phyloP scores from a whole-genome alignment of 2,329 filamentous ascomycete genomes.

The Fusarium clavum region DNA sequence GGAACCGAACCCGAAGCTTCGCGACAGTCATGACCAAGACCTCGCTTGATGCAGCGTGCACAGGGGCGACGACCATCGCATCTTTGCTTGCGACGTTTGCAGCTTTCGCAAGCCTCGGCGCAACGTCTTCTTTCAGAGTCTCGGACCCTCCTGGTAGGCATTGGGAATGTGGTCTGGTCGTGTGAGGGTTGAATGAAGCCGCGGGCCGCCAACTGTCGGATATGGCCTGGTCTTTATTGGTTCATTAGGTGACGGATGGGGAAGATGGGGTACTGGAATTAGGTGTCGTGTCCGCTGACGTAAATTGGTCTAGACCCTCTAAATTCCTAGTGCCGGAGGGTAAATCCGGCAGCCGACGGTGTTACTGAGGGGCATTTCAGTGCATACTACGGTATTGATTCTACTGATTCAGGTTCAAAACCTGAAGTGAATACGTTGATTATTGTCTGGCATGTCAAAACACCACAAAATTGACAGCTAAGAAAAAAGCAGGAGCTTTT shows the following conservation, averaged over 20 bases:
- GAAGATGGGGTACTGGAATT: constrained; percentile 12
- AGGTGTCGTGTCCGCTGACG: constrained; percentile 4
- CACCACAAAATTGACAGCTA: not conserved
- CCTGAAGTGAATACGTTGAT: not conserved
- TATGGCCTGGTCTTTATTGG: constrained; percentile 40
- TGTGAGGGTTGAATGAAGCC: constrained; percentile 12
- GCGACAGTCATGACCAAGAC: constrained; percentile 40
- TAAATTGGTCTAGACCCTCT: constrained; percentile 1
- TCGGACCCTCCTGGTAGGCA: constrained; percentile 45
- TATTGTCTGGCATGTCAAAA: not conserved
- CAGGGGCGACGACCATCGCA: constrained; percentile 43
- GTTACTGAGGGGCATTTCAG: not conserved
- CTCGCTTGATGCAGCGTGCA: constrained; percentile 43
- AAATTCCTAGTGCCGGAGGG: not conserved
- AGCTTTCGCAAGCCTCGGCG: constrained; percentile 44
- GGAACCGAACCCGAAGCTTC: constrained; percentile 14
- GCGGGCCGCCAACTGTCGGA: constrained; percentile 39
- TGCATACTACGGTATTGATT: not conserved
- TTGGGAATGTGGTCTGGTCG: constrained; percentile 7
- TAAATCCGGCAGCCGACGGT: constrained; percentile 12
- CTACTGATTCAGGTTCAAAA: not conserved
- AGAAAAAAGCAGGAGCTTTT: not conserved
- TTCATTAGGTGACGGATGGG: not conserved
- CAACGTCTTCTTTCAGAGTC: constrained; percentile 43
- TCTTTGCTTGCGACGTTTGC: constrained; percentile 44